phyloP scores from a whole-genome alignment of 148 eudicot species.

The Rhododendron simsii region DNA sequence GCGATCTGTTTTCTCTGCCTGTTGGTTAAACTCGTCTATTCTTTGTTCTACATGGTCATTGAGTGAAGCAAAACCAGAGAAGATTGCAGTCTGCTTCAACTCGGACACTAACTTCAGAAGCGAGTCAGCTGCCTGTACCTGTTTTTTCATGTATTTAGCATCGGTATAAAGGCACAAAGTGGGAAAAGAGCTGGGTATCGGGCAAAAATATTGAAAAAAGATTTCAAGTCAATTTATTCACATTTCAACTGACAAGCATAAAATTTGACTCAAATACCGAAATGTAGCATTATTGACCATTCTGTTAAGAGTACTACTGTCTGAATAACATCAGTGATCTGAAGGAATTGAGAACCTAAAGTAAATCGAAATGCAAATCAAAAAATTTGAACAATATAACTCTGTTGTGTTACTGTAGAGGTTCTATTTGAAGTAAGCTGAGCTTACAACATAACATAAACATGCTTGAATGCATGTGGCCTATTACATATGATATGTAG shows the following conservation, averaged over 20 bases:
- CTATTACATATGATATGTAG: neutral
- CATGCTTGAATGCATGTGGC: neutral
- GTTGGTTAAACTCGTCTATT: slow-evolving; percentile 52
- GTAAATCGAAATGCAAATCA: neutral
- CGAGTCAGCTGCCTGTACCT: slow-evolving; percentile 96
- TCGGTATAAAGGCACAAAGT: neutral
- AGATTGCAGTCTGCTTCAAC: slow-evolving; percentile 80
- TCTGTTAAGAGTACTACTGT: neutral
- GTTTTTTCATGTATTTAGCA: slow-evolving; percentile 10
- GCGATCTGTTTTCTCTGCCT: slow-evolving; percentile 51
- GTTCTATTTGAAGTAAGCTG: neutral
- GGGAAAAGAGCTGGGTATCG: neutral
- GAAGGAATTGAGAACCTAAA: neutral
- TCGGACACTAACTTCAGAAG: slow-evolving; percentile 78
- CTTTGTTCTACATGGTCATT: slow-evolving; percentile 86
- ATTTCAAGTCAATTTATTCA: neutral
- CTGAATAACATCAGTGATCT: neutral
- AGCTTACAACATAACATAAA: neutral
- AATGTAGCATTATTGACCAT: neutral
- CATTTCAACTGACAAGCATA: neutral
- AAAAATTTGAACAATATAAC: neutral
- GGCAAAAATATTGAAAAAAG: neutral
- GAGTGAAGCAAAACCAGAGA: slow-evolving; percentile 88
- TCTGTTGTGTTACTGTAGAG: neutral
- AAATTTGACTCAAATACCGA: neutral